Evolutionary conservation across 176 grass and related monocot genomes (phyloP), one percentile per base, ranked within the genome.

Genomic region (Miscanthus lutarioriparius): DNA sequence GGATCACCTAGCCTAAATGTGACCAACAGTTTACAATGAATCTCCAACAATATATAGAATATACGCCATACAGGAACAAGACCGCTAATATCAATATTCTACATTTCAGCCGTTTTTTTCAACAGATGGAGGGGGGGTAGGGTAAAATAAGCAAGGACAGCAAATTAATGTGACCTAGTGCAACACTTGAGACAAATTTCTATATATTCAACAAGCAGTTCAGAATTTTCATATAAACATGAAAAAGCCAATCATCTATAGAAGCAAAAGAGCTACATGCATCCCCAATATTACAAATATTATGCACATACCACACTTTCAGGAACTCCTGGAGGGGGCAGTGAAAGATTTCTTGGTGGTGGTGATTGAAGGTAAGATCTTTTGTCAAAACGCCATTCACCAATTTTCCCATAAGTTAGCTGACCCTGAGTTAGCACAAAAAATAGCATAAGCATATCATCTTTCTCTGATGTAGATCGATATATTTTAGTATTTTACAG

Each of bases 351-450:
- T 85, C 90, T 99, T 74, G 97, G 93, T 77, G 91, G 93, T 48
- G 91, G 90, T 77, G 86, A 91, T 61, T 47, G 90, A 77, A 99
- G 86, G 83, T 92, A 94, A 30, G 93, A 86, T 96, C 97, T 94
- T 89, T 97, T 97, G 79, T 97, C 94, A 92, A 97, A 97, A 61
- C 89, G 91, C 91, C 94, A 97, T 81, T 97, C 94, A 11, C 94
- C 94, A 48, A 88, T 87, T 91, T 94, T 97, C 53, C 94, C 91
- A 87, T 97, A 96, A 64, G 91, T 96, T 87, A 92, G 84, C 82
- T 96, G 84, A 86, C 93, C 97, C 93, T 99, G 75, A 30, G 4
- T 78, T 88, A 38, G 6, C 16, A 87, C 8, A 89, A 82, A 28
- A 51, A 44, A 82, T 40, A 80, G 53, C 51, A 89, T 71, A 64